Evolutionary conservation across 106 monocot genomes (phyloP), one percentile per base, ranked within the genome.

Genomic region (Apostasia ramifera): DNA sequence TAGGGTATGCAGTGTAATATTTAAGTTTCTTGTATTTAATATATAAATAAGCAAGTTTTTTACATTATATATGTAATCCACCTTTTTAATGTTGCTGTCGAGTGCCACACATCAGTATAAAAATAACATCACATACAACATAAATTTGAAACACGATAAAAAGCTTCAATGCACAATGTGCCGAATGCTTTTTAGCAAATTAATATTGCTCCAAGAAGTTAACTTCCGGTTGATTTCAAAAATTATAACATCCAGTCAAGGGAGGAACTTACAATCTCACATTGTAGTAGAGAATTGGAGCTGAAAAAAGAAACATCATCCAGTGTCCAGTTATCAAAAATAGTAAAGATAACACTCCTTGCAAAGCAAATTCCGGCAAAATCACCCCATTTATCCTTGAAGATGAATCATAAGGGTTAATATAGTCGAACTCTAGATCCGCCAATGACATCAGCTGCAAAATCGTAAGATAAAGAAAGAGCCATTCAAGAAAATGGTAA

Each of bases 401-500:
- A 44, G 92, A 77, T 42, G 85, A 82, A 81, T 92, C 92, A 64
- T 79, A 92, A 6, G 88, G 85, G 71, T 92, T 92, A 56, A 88
- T 88, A 69, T 92, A 85, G 65, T 92, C 92, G 64, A 81, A 84
- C 78, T 92, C 92, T 47, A 92, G 77, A 63, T 92, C 92, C 15
- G 92, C 83, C 53, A 88, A 77, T 61, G 83, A 88, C 79, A 86
- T 83, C 8, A 92, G 71, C 92, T 92, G 79, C 81, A 83, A 81
- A 51, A 77, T 42, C 69, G 9, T 53, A 61, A 55, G 46, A 48
- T 48, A 65, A 61, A 43, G 4, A 8, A 62, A 44, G 12, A 10
- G 13, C 4, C 47, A 64, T 42, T 15, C 9, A 47, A 47, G 7
- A 47, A 62, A 65, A 65, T 37, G 13, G 9, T 15, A n/a, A 10